A percentile compares a stretch with the other conserved stretches of the same genome.
Evolutionary conservation across 1,284 basidiomycete genomes (phyloP).

Genomic region (Naganishia cerealis): DNA sequence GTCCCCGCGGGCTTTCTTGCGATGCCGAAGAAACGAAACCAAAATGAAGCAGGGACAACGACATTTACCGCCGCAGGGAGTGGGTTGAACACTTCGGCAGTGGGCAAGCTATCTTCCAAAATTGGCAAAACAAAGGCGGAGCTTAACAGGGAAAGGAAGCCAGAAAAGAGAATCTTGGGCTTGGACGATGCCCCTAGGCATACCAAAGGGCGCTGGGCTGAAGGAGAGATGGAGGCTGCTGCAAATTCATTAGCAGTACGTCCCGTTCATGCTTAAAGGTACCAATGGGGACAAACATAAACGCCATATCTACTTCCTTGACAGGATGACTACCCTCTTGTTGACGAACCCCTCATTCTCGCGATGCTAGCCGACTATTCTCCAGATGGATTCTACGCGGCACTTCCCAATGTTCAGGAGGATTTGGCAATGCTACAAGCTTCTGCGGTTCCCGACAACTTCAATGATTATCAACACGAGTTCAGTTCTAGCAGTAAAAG

Average conservation of each 20-base stretch:
- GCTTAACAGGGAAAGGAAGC: slow-evolving; percentile 17
- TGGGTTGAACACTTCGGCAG: slow-evolving; percentile 25
- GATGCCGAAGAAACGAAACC: slow-evolving; percentile 22
- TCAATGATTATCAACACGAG: slow-evolving; percentile 2
- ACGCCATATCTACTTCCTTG: not conserved
- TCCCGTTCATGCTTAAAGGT: not conserved
- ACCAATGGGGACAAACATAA: not conserved
- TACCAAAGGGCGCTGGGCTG: slow-evolving; percentile 16
- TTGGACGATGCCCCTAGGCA: slow-evolving; percentile 12
- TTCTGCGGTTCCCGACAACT: slow-evolving; percentile 43
- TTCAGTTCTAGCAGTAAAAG: slow-evolving; percentile 15
- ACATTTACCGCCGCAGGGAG: slow-evolving; percentile 30
- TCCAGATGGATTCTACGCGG: slow-evolving; percentile 36
- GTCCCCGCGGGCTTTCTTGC: not conserved
- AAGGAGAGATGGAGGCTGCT: slow-evolving; percentile 24
- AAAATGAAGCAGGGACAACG: slow-evolving; percentile 22
- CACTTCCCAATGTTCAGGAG: slow-evolving; percentile 42
- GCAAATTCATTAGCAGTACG: slow-evolving; percentile 24
- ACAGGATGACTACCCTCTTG: slow-evolving; percentile 49
- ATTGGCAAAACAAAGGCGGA: slow-evolving; percentile 18
- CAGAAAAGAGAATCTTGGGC: slow-evolving; percentile 24
- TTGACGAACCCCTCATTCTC: slow-evolving; percentile 47
- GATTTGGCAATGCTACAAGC: slow-evolving; percentile 51
- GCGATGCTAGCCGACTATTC: slow-evolving; percentile 49
- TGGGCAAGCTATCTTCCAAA: slow-evolving; percentile 23